These are phyloP conservation scores for Penicillium corylophilum DNA, from an alignment of 2,329 filamentous ascomycete genomes.

Conservation along the genomic window DNA sequence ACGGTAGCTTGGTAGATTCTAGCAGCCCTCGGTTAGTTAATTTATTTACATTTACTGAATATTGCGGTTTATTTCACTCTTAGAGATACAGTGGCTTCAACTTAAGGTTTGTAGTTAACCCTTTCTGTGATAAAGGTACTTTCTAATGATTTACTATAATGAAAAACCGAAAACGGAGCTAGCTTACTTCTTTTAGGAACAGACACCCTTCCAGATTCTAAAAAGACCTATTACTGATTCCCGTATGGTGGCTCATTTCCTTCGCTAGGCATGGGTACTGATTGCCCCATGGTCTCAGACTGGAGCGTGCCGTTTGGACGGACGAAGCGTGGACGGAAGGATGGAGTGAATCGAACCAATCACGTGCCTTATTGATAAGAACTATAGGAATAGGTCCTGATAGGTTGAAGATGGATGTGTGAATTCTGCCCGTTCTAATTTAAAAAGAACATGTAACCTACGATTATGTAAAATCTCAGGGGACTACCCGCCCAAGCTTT, in stretches of 20 bases:
- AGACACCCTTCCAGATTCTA: too few species aligned
- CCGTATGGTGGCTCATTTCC: neutral
- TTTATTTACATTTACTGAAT: too few species aligned
- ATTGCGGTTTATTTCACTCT: too few species aligned
- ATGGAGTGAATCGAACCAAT: neutral
- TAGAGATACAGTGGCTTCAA: too few species aligned
- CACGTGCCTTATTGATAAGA: neutral
- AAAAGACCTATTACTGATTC: too few species aligned
- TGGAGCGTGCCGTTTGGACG: neutral
- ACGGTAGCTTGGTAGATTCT: too few species aligned
- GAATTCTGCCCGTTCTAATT: neutral
- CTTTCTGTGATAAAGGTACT: too few species aligned
- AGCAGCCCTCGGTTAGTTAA: too few species aligned
- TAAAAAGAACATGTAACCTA: neutral
- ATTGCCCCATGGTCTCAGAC: neutral
- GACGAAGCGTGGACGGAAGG: neutral
- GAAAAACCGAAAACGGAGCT: too few species aligned
- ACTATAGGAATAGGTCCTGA: neutral
- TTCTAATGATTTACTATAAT: too few species aligned
- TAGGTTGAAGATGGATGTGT: neutral
- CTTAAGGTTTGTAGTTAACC: too few species aligned
- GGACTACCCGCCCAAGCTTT: neutral
- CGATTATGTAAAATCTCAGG: neutral
- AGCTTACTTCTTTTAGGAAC: too few species aligned
- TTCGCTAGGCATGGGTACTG: neutral